Evolutionary conservation across 306 rosid genomes (phyloP).

Genomic region (Acacia melanoxylon): DNA sequence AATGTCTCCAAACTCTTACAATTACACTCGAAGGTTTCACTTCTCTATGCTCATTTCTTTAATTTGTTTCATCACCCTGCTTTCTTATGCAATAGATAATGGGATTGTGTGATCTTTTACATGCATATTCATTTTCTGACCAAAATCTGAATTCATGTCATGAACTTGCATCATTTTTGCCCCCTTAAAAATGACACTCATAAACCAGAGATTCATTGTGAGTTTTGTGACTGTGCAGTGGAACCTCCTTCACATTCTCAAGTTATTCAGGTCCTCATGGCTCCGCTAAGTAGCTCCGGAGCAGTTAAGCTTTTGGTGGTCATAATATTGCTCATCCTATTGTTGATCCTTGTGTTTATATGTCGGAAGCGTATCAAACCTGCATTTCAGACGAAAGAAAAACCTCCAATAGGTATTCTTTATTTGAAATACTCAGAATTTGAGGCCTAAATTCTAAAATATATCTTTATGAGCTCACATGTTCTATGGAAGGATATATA

Average conservation of each 20-base stretch:
- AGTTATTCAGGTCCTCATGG: neutral
- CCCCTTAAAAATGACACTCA: neutral
- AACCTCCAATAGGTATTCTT: slow-evolving; percentile 21
- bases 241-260: slow-evolving; percentile 34
- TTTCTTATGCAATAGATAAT: too few species aligned
- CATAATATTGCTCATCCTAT: slow-evolving; percentile 39
- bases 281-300: slow-evolving; percentile 10
- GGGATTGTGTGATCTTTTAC: too few species aligned
- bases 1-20: too few species aligned
- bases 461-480: neutral
- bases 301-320: slow-evolving; percentile 54
- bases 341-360: slow-evolving; percentile 48
- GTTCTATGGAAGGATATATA: slow-evolving; percentile 32
- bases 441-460: neutral
- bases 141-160: neutral
- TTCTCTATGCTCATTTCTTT: neutral
- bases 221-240: slow-evolving; percentile 26
- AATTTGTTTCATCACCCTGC: neutral
- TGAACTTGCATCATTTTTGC: neutral
- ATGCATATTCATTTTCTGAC: neutral
- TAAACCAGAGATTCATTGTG: neutral
- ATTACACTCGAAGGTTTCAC: neutral
- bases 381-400: slow-evolving; percentile 24
- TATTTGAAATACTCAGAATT: neutral
- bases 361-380: slow-evolving; percentile 42